A percentile compares a stretch with the other conserved stretches of the same genome.
Evolutionary conservation across 2,329 filamentous ascomycete genomes (phyloP).

Genomic region (Fusarium nematophilum): DNA sequence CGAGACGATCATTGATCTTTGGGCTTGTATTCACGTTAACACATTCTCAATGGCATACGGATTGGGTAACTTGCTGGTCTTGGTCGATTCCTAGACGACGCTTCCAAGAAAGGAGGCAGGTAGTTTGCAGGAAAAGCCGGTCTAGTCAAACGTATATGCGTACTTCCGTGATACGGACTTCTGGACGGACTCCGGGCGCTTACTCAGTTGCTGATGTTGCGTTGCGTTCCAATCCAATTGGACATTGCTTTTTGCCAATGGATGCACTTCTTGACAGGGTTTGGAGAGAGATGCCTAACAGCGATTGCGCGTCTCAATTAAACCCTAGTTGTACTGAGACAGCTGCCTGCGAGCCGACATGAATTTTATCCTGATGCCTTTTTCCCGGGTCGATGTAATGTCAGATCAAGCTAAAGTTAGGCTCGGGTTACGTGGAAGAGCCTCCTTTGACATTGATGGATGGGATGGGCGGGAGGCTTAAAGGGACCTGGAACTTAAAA

Average conservation of each 20-base stretch:
- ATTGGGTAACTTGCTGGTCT: no score
- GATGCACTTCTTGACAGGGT: constrained; percentile 4
- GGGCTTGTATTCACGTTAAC: no score
- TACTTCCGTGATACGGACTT: constrained; percentile 3
- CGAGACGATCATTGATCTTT: no score
- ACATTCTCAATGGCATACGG: background rate
- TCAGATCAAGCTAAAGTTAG: background rate
- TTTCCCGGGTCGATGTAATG: no score
- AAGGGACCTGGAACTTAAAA: background rate
- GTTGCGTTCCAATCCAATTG: background rate
- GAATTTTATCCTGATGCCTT: constrained; percentile 3
- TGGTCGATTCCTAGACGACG: no score
- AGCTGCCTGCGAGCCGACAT: background rate
- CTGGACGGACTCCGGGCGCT: background rate
- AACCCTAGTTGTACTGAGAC: background rate
- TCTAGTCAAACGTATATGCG: constrained; percentile 1
- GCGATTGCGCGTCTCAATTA: constrained; percentile 5
- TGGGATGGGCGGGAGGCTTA: background rate
- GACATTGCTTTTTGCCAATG: constrained; percentile 6
- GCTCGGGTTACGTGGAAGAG: background rate
- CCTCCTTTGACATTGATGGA: background rate
- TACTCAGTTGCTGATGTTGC: background rate
- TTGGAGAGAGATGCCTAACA: background rate
- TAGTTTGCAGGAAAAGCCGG: no score
- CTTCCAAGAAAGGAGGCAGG: no score